Conservation (phyloP, 306 rosid species). For the Macrotyloma uniflorum region DNA sequence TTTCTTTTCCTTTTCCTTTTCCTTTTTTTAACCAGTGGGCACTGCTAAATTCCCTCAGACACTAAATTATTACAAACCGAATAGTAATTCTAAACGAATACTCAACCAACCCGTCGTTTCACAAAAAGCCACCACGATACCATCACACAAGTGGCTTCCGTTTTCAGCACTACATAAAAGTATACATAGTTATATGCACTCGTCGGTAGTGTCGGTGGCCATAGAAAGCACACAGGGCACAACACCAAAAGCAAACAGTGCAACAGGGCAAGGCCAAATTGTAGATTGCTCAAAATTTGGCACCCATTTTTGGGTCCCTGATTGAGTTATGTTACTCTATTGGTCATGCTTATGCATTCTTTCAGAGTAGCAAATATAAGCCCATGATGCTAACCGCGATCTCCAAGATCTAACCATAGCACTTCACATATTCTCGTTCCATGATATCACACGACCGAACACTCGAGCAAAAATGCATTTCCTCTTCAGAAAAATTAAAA, state of each 20-base stretch:
- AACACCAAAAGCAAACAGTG: conserved; percentile 29
- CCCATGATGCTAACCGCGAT: conserved; percentile 27
- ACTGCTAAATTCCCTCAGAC: conserved; percentile 14
- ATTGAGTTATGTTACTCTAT: conserved; percentile 29
- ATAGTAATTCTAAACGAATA: not conserved
- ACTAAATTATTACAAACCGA: conserved; percentile 7
- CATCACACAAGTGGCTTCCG: not conserved
- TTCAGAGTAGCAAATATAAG: conserved; percentile 25
- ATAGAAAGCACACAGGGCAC: conserved; percentile 21
- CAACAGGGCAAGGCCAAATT: not conserved
- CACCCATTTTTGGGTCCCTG: conserved; percentile 12
- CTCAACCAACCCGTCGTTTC: conserved; percentile 10
- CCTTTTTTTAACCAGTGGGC: not conserved
- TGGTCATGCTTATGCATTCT: conserved; percentile 10
- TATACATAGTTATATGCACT: conserved; percentile 3
- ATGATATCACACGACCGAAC: conserved; percentile 3
- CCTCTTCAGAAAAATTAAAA: not conserved
- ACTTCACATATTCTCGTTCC: not conserved
- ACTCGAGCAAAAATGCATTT: not conserved
- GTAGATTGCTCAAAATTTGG: conserved; percentile 23
- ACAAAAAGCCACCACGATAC: conserved; percentile 4
- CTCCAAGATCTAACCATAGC: conserved; percentile 49
- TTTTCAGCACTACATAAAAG: conserved; percentile 10
- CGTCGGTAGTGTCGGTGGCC: conserved; percentile 46
- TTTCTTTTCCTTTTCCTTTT: not conserved